Evolutionary conservation across 345 rosid species (phyloP), one percentile per base, ranked within the genome.

Genomic region (Sisymbrium altissimum): DNA sequence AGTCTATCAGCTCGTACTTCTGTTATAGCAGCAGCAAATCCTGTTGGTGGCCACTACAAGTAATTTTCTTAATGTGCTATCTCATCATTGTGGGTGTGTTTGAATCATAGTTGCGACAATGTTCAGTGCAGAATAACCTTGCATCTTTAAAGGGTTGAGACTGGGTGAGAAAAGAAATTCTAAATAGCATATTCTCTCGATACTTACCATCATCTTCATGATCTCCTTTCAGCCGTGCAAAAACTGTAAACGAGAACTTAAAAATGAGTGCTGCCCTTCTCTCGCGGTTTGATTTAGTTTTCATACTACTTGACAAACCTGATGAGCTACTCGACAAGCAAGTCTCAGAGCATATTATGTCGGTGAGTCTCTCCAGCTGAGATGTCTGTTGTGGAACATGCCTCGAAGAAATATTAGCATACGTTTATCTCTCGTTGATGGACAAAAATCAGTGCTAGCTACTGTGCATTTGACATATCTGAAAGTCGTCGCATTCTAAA

Each of bases 41-140:
- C 99, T 64, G 97, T 88, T 74, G 97, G 97, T 80, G 97, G 99
- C 77, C 97, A 95, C 79, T 95, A 91, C 58, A 89, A 95, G 99
- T 92, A 92, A 76, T 63, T 66, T 70, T 76, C 76, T 74, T 58
- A 39, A 50, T 64, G 54, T 57, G 33, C 30, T 38, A 64, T 44
- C 21, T 70, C 30, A 64, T 57, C 46, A 53, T 56, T 64, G 21
- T 64, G 71, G 35, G 35, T 38, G 13, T 56, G 46, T 64, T 64
- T 46, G 38, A 57, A 39, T 56, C 39, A 56, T 64, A 64, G 19
- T 70, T 55, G 7, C 9, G 27, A 4, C 64, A 39, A 29, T 62
- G 66, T 44, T 54, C 19, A 36, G 39, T 29, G 65, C 44, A 29
- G 38, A 54, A 53, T 23, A 62, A 18, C 56, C 60, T 29, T 70